phyloP scores from a whole-genome alignment of 371 early-diverging fungal genomes.

The Lichtheimia hyalospora region DNA sequence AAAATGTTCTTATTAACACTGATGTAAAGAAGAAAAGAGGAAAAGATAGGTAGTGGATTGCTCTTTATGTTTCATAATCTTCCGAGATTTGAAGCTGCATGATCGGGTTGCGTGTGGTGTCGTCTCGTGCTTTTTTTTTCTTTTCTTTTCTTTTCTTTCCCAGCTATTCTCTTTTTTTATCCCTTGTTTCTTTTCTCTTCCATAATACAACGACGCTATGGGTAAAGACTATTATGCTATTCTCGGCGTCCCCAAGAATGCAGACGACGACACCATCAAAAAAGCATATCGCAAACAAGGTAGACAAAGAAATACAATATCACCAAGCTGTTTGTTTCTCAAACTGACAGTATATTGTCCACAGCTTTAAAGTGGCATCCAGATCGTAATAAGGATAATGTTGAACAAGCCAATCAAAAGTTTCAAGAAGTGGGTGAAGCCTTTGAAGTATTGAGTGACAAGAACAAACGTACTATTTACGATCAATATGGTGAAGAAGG shows the following conservation, averaged over 20 bases:
- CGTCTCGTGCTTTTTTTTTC: no score
- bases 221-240: slow-evolving; percentile 91
- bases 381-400: slow-evolving; percentile 49
- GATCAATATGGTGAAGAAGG: slow-evolving; percentile 94
- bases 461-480: slow-evolving; percentile 82
- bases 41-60: no score
- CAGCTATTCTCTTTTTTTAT: background rate
- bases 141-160: no score
- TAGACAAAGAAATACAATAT: slow-evolving; percentile 10
- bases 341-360: background rate
- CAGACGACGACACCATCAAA: slow-evolving; percentile 85
- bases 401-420: slow-evolving; percentile 26
- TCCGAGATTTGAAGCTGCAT: no score
- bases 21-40: no score
- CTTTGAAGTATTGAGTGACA: slow-evolving; percentile 96
- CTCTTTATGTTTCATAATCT: no score
- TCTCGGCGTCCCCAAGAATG: slow-evolving; percentile 82
- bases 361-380: slow-evolving; percentile 54
- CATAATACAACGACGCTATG: slow-evolving; percentile 49
- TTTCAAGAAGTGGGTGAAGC: slow-evolving; percentile 76
- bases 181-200: slow-evolving; percentile 5
- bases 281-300: slow-evolving; percentile 90
- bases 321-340: background rate
- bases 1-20: no score
- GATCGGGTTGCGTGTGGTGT: no score